phyloP scores from a whole-genome alignment of 768 basidiomycete species.

The Tubosaeta brunneosetosa region DNA sequence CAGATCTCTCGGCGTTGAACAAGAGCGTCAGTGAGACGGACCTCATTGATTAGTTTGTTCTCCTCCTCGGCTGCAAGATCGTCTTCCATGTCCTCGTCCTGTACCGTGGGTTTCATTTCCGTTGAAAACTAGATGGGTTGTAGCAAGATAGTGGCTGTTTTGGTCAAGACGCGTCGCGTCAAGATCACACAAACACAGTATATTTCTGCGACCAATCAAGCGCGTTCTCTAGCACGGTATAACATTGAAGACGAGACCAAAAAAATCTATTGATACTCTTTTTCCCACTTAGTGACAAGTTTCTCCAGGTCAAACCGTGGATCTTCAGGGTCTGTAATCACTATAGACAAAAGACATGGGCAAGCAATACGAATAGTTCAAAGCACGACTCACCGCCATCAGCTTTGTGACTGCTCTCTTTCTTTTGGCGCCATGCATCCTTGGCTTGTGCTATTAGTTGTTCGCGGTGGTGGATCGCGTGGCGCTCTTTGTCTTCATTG shows the following conservation, averaged over 20 bases:
- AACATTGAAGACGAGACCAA: constrained; percentile 17
- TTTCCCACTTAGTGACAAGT: constrained; percentile 71
- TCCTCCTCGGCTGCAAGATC: constrained; percentile 81
- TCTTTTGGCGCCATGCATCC: constrained; percentile 85
- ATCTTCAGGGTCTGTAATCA: constrained; percentile 91
- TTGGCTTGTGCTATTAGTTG: constrained; percentile 80
- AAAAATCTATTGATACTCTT: constrained; percentile 50
- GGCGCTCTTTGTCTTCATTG: constrained; percentile 70
- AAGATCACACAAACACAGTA: neutral
- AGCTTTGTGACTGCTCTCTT: constrained; percentile 43
- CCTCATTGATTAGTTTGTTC: constrained; percentile 86
- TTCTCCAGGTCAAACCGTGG: constrained; percentile 96
- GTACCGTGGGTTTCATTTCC: constrained; percentile 44
- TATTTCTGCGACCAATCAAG: neutral
- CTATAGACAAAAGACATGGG: constrained; percentile 37
- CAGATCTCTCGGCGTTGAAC: constrained; percentile 6
- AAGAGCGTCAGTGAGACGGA: constrained; percentile 29
- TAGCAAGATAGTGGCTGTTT: neutral
- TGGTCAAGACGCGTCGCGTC: constrained; percentile 27
- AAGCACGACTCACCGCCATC: constrained; percentile 48
- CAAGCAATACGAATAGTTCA: constrained; percentile 6
- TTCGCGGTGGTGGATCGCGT: constrained; percentile 69
- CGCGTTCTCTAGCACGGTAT: constrained; percentile 26
- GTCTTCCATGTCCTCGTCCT: constrained; percentile 68
- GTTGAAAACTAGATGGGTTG: neutral